A percentile compares a stretch with the other conserved stretches of the same genome.
Conservation (phyloP, 2,329 filamentous ascomycete species). For the Cylindrodendrum hubeiense region DNA sequence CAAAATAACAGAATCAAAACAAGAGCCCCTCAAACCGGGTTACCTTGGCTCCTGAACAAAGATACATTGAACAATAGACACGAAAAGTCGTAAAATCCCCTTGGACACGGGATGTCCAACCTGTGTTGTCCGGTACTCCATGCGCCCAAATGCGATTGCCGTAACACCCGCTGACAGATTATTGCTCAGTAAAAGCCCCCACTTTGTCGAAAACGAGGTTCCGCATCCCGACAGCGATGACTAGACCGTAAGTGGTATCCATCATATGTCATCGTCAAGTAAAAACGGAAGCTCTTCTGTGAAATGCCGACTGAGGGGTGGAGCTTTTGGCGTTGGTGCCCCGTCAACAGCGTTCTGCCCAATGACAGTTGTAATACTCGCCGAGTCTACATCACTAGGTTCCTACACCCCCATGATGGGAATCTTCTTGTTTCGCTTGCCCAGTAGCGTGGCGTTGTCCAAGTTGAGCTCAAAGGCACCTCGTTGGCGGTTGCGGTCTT, state of each 20-base stretch:
- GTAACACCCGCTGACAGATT: conserved; percentile 14
- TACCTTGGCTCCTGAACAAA: conserved; percentile 34
- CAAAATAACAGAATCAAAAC: conserved; percentile 21
- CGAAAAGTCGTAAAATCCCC: conserved; percentile 25
- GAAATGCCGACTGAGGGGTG: conserved; percentile 26
- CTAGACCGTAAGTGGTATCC: background rate
- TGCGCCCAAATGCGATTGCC: conserved; percentile 41
- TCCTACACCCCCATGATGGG: conserved; percentile 57
- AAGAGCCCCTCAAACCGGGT: conserved; percentile 23
- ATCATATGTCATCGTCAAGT: conserved; percentile 30
- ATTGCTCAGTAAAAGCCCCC: conserved; percentile 7
- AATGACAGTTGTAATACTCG: conserved; percentile 10
- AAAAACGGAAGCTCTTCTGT: conserved; percentile 33
- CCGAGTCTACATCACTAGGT: conserved; percentile 25
- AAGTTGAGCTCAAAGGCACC: conserved; percentile 93
- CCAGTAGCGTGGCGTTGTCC: conserved; percentile 90
- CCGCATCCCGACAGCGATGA: background rate
- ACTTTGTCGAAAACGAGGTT: background rate
- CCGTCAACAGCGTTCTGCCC: conserved; percentile 31
- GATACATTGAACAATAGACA: conserved; percentile 38
- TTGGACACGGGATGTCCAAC: conserved; percentile 24
- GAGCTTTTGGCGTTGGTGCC: conserved; percentile 19
- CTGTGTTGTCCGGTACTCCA: conserved; percentile 41
- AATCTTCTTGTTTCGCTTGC: conserved; percentile 72
- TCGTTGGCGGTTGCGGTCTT: conserved; percentile 74